A percentile compares a stretch with the other conserved stretches of the same genome.
Evolutionary conservation across 495 filamentous ascomycete species (phyloP).

Genomic region (Hypoxylon fuscum): DNA sequence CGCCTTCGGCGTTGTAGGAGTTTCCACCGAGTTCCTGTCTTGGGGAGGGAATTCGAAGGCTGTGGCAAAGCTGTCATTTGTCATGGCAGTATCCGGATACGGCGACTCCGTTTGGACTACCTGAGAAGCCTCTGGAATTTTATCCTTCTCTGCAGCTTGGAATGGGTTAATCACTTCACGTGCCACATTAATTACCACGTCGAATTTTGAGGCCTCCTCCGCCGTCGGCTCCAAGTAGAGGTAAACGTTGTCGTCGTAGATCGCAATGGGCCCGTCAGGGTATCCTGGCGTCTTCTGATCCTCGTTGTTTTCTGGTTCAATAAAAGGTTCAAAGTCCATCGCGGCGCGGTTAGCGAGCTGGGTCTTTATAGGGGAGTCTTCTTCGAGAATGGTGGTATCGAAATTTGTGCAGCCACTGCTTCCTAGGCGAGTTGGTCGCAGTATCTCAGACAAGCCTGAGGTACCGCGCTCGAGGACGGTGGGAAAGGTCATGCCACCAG

Average conservation of each 20-base stretch:
- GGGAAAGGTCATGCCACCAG: slow-evolving; percentile 63
- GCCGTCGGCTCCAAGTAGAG: slow-evolving; percentile 90
- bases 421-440: slow-evolving; percentile 55
- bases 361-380: slow-evolving; percentile 76
- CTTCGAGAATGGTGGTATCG: slow-evolving; percentile 69
- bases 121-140: slow-evolving; percentile 45
- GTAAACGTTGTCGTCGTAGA: slow-evolving; percentile 92
- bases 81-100: slow-evolving; percentile 74
- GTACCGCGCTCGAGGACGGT: slow-evolving; percentile 59
- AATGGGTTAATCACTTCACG: slow-evolving; percentile 95
- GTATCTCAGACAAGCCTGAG: slow-evolving; percentile 57
- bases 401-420: slow-evolving; percentile 33
- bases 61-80: slow-evolving; percentile 74
- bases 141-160: slow-evolving; percentile 49
- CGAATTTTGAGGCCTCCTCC: slow-evolving; percentile 85
- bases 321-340: slow-evolving; percentile 61
- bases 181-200: slow-evolving; percentile 94
- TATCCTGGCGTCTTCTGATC: slow-evolving; percentile 92
- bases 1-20: slow-evolving; percentile 67
- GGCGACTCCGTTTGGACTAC: slow-evolving; percentile 41
- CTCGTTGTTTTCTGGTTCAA: slow-evolving; percentile 63
- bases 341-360: slow-evolving; percentile 62
- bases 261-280: slow-evolving; percentile 88
- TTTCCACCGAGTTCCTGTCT: slow-evolving; percentile 47
- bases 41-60: slow-evolving; percentile 68